Base-by-base conservation (phyloP, 306 rosid species). In the Aeschynomene evenia region DNA sequence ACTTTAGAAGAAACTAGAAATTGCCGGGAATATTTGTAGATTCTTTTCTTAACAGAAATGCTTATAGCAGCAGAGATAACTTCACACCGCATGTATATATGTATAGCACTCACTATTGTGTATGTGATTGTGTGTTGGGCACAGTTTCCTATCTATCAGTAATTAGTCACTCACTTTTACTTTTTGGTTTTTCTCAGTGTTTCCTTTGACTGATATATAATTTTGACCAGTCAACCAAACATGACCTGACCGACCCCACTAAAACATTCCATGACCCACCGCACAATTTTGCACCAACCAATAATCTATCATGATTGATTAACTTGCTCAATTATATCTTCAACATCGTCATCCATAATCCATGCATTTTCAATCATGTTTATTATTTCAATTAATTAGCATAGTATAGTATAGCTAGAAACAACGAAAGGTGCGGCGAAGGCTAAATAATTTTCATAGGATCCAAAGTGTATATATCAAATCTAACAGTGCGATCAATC, bases 171-270 rank as follows among this genome's bases (percentile, higher is more conserved):
- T 63, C 0, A n/a, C 51, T 72, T 71, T 77, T 69, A 74, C 85
- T 70, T 81, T 68, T 74, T 13, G 49, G 20, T 19, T 36, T 18
- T 50, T 33, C 19, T 66, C 51, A 16, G 46, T 54, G 75, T 74
- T 83, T 71, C 58, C 79, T 66, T 73, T 70, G 74, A 76, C 81
- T 51, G 11, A 68, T 48, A 70, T 48, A 70, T 51, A 28, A 46
- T 3, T 72, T 89, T 89, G 89, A 89, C 96, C 76, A 43, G 89
- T 89, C 93, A 83, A 87, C 84, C 21, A 16, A n/a, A 58, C 82
- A 75, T 77, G 74, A 13, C 61, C 78, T 56, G 78, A 59, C 81
- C 85, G 88, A 81, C 76, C 83, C 7, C 45, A 74, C n/a, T n/a
- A n/a, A n/a, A n/a, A 15, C 34, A 33, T 51, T 51, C 50, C 37